Percentiles rank a stretch among this genome's conserved stretches.
phyloP scores from a whole-genome alignment of 2,329 filamentous ascomycete genomes.

The Volutella citrinella region DNA sequence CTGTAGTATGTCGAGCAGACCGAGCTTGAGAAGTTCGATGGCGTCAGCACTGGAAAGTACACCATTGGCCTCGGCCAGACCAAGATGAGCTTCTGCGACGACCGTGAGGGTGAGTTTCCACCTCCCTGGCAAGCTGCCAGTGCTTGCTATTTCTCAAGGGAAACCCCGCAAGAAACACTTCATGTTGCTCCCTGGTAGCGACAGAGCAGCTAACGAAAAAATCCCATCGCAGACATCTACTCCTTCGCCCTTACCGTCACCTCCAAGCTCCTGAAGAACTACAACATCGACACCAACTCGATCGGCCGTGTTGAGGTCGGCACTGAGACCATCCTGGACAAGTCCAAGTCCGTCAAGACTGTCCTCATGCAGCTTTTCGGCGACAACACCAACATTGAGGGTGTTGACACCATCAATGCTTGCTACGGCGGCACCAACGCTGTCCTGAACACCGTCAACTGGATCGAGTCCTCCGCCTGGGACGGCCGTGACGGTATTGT shows the following conservation, averaged over 20 bases:
- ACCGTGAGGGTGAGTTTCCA: conserved; percentile 66
- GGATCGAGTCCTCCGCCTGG: conserved; percentile 84
- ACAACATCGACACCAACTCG: conserved; percentile 74
- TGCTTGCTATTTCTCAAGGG: too few species aligned
- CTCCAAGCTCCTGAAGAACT: conserved; percentile 76
- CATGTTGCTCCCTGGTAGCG: too few species aligned
- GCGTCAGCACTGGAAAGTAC: conserved; percentile 78
- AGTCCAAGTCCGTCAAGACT: conserved; percentile 88
- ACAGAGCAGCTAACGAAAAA: too few species aligned
- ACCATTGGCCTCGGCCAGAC: conserved; percentile 89
- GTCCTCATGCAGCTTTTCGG: conserved; percentile 84
- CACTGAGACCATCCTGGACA: conserved; percentile 82
- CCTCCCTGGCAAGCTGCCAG: too few species aligned
- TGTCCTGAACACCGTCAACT: conserved; percentile 79
- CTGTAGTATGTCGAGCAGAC: conserved; percentile 76
- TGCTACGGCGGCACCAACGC: conserved; percentile 87
- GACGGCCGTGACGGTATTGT: conserved; percentile 80
- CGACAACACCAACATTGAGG: conserved; percentile 81
- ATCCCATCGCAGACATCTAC: conserved; percentile 75
- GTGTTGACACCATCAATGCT: conserved; percentile 78
- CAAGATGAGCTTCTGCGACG: conserved; percentile 90
- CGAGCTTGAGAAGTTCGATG: conserved; percentile 84
- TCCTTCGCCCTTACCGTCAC: conserved; percentile 76
- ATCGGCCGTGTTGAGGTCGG: conserved; percentile 82
- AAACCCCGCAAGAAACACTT: too few species aligned